Conservation (phyloP, 371 early-diverging fungal species). For the Umbelopsis sp. region DNA sequence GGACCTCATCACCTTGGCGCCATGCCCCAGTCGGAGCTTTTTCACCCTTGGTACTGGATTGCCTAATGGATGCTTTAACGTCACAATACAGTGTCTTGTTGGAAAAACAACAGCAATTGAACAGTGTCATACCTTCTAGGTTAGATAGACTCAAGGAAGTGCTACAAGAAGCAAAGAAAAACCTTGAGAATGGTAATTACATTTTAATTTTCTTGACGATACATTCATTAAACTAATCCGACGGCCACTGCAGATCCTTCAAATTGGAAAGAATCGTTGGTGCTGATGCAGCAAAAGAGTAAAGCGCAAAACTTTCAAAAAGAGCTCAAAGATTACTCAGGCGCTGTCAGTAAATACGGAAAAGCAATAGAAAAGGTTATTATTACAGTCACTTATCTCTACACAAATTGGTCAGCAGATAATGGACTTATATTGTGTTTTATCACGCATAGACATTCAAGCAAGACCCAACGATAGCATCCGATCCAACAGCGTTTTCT, state of each 20-base stretch:
- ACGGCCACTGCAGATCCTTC: not conserved
- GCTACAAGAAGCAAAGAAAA: slow-evolving; percentile 29
- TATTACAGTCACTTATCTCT: slow-evolving; percentile 18
- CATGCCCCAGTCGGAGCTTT: not conserved
- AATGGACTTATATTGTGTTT: not conserved
- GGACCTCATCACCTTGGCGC: not conserved
- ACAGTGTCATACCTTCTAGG: slow-evolving; percentile 26
- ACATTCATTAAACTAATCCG: not conserved
- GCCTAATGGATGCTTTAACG: slow-evolving; percentile 4
- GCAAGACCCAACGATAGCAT: slow-evolving; percentile 58
- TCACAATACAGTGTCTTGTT: slow-evolving; percentile 11
- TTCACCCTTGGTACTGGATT: not conserved
- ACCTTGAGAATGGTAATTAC: slow-evolving; percentile 30
- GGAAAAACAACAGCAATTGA: slow-evolving; percentile 13
- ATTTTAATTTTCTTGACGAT: not conserved
- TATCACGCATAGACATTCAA: slow-evolving; percentile 57
- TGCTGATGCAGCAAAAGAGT: slow-evolving; percentile 26
- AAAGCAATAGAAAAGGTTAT: slow-evolving; percentile 80
- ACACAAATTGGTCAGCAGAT: no score
- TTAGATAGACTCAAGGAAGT: slow-evolving; percentile 23
- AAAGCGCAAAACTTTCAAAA: slow-evolving; percentile 46
- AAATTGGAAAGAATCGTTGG: slow-evolving; percentile 18
- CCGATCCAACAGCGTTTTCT: slow-evolving; percentile 71
- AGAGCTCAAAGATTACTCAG: slow-evolving; percentile 71
- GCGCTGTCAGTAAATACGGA: slow-evolving; percentile 65